Evolutionary conservation across 2,329 filamentous ascomycete genomes (phyloP), one percentile per base, ranked within the genome.

Genomic region (Pseudopyricularia cyperi): DNA sequence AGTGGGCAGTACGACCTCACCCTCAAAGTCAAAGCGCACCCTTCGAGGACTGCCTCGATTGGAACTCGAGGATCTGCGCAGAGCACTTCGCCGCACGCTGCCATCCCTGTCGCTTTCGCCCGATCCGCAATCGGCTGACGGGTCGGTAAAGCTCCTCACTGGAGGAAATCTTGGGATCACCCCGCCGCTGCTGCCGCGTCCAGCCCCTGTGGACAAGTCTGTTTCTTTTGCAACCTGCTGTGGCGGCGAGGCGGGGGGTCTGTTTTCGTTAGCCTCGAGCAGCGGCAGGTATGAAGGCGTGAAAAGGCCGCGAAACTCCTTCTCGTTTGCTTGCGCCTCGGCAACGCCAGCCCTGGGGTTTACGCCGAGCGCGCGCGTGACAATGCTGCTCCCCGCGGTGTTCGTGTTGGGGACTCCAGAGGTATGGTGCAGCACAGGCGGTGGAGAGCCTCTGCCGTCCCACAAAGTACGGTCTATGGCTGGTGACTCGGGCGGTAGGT

Each of bases 221-320:
- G 22, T 44, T 11, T 55, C 55, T 17, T 59, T 56, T 50, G 55
- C 54, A 44, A 54, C 49, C 19, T 56, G 53, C 22, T 56, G 19
- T 60, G 34, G 34, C 48, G 28, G 46, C 17, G 54, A 52, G 17
- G 56, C 56, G 39, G 42, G 55, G 19, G 60, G 55, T 47, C 50
- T 58, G 55, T 61, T 60, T 48, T 67, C 61, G 47, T 61, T 58
- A 55, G 70, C 69, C 57, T 82, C 80, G 52, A 84, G 72, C 52
- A 84, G 68, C 46, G 80, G 79, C 52, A 85, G 71, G 59, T 77
- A 84, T 55, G 68, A 75, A 28, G 80, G 80, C 34, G 75, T 82
- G 60, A 84, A 83, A 54, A 84, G 65, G 55, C 80, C 80, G 56
- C 74, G 73, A 56, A 84, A 75, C 57, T 82, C 79, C 60, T 68